Evolutionary conservation across 2,329 filamentous ascomycete genomes (phyloP).

Genomic region (Aspergillus calidoustus): DNA sequence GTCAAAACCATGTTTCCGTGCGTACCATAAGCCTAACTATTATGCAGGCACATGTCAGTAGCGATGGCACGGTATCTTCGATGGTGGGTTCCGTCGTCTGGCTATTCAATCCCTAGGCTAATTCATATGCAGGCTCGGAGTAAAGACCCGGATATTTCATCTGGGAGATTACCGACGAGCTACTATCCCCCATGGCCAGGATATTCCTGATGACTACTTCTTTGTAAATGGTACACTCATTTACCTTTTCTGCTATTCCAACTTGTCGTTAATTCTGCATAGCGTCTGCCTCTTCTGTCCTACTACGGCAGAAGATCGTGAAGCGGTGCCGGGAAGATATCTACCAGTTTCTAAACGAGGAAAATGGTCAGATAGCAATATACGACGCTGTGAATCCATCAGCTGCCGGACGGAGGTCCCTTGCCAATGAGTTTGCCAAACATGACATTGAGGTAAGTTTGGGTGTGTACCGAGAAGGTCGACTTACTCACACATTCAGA

Average conservation of each 20-base stretch:
- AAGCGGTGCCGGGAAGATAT: constrained; percentile 98
- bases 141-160: constrained; percentile 98
- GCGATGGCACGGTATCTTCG: constrained; percentile 91
- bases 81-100: constrained; percentile 61
- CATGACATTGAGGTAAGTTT: constrained; percentile 80
- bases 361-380: constrained; percentile 97
- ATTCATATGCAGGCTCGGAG: constrained; percentile 71
- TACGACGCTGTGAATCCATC: constrained; percentile 98
- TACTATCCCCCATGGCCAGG: constrained; percentile 79
- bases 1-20: constrained; percentile 37
- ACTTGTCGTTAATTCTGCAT: constrained; percentile 25
- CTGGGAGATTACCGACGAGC: constrained; percentile 94
- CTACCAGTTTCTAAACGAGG: constrained; percentile 92
- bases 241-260: background rate
- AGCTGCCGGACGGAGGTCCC: constrained; percentile 75
- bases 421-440: constrained; percentile 97
- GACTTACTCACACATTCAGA: constrained; percentile 47
- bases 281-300: constrained; percentile 85
- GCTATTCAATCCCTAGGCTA: constrained; percentile 9
- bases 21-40: constrained; percentile 11
- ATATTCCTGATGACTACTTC: constrained; percentile 96
- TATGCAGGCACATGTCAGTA: constrained; percentile 82
- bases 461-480: background rate
- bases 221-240: constrained; percentile 72
- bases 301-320: constrained; percentile 93